phyloP scores from a whole-genome alignment of 805 yeast genomes.

The Scheffersomyces lignosus region DNA sequence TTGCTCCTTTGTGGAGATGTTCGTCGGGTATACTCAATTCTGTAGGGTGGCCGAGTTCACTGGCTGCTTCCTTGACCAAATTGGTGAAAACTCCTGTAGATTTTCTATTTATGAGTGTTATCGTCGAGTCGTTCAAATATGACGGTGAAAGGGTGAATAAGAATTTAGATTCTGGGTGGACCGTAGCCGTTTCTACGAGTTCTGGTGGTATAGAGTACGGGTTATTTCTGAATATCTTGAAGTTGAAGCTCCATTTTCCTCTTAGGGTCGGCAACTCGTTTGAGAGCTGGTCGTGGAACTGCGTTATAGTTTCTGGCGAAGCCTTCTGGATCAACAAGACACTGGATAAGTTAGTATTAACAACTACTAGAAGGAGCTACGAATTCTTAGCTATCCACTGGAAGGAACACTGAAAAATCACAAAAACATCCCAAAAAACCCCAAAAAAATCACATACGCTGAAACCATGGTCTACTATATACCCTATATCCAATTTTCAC shows the following conservation, averaged over 20 bases:
- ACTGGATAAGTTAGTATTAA: conserved; percentile 25
- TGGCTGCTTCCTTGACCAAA: conserved; percentile 30
- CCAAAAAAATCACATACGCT: conserved; percentile 9
- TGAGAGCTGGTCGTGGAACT: conserved; percentile 68
- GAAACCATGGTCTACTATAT: conserved; percentile 12
- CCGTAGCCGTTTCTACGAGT: conserved; percentile 22
- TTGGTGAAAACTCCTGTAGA: conserved; percentile 37
- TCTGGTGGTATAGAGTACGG: conserved; percentile 48
- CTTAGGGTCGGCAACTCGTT: conserved; percentile 62
- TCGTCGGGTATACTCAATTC: conserved; percentile 32
- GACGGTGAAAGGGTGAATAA: conserved; percentile 53
- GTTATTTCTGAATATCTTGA: conserved; percentile 68
- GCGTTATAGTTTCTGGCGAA: conserved; percentile 60
- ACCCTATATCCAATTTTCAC: too few relatives aligned
- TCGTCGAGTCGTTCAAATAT: conserved; percentile 46
- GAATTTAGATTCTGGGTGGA: conserved; percentile 41
- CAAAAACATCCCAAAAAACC: neutral
- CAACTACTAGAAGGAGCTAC: neutral
- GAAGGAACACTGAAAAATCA: neutral
- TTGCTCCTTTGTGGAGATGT: conserved; percentile 51
- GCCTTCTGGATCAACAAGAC: conserved; percentile 40
- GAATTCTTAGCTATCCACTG: too few relatives aligned
- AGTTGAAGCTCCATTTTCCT: conserved; percentile 68
- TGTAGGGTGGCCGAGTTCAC: conserved; percentile 7
- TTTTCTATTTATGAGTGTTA: conserved; percentile 48